phyloP scores from a whole-genome alignment of 352 stramenopile genomes.

The Phytophthora vignae region DNA sequence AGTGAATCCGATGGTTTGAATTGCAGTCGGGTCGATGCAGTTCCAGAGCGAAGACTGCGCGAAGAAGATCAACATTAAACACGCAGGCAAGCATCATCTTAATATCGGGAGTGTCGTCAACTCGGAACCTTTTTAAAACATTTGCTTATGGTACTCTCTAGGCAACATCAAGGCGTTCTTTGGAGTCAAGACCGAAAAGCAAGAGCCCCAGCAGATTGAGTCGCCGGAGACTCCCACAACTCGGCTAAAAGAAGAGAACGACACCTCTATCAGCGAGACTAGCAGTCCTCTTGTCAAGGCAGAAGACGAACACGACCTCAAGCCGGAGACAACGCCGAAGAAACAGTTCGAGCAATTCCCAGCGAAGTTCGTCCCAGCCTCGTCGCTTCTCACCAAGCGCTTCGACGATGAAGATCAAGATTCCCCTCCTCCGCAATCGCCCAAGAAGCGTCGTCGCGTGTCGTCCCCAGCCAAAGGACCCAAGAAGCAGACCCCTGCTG shows the following conservation, averaged over 20 bases:
- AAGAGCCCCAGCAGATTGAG: slow-evolving; percentile 14
- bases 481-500: slow-evolving; percentile 9
- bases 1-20: not conserved
- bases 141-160: slow-evolving; percentile 16
- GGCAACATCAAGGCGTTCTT: slow-evolving; percentile 82
- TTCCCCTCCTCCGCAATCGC: not conserved
- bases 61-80: slow-evolving; percentile 82
- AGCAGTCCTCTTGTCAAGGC: slow-evolving; percentile 20
- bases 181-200: slow-evolving; percentile 47
- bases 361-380: slow-evolving; percentile 54
- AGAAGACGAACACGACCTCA: slow-evolving; percentile 18
- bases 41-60: slow-evolving; percentile 80
- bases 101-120: not conserved
- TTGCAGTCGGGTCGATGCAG: slow-evolving; percentile 73
- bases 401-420: slow-evolving; percentile 11
- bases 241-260: slow-evolving; percentile 15
- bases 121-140: not conserved
- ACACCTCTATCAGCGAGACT: not conserved
- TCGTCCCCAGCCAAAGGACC: slow-evolving; percentile 26
- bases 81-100: slow-evolving; percentile 48
- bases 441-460: slow-evolving; percentile 32
- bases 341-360: slow-evolving; percentile 31
- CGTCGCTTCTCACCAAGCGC: slow-evolving; percentile 54
- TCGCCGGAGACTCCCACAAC: slow-evolving; percentile 1
- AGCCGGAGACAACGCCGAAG: slow-evolving; percentile 9